A percentile compares a stretch with the other conserved stretches of the same genome.
These are phyloP conservation scores for Rutstroemia sp. DNA, from an alignment of 2,329 filamentous ascomycete species.

Conservation along the genomic window DNA sequence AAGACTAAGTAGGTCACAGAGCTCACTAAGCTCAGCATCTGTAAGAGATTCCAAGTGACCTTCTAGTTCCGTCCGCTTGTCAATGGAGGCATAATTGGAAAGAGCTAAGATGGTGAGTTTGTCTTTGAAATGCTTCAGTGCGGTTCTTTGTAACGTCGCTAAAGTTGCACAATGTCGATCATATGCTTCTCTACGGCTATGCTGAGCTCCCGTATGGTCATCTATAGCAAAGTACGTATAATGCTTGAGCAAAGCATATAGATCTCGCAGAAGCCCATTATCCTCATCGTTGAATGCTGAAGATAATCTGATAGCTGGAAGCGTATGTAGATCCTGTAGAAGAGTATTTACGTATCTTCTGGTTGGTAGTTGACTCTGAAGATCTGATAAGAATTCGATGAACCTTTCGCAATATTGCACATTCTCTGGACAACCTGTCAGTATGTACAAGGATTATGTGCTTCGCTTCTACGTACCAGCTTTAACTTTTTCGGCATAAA, in stretches of 20 bases:
- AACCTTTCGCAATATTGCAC: slow-evolving; percentile 87
- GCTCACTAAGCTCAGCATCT: slow-evolving; percentile 63
- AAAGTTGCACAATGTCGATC: slow-evolving; percentile 71
- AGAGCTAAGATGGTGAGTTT: slow-evolving; percentile 88
- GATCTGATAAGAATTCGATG: slow-evolving; percentile 79
- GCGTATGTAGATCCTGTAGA: slow-evolving; percentile 74
- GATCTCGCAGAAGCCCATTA: slow-evolving; percentile 71
- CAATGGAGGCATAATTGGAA: slow-evolving; percentile 86
- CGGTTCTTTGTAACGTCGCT: slow-evolving; percentile 70
- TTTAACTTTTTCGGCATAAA: slow-evolving; percentile 52
- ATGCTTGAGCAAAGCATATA: slow-evolving; percentile 73
- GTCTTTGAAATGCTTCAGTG: slow-evolving; percentile 76
- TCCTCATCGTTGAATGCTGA: slow-evolving; percentile 68
- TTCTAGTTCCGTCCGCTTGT: slow-evolving; percentile 70
- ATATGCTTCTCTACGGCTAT: slow-evolving; percentile 65
- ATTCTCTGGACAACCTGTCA: slow-evolving; percentile 43
- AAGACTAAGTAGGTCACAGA: slow-evolving; percentile 68
- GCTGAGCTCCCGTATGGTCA: slow-evolving; percentile 76
- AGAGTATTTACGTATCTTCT: slow-evolving; percentile 88
- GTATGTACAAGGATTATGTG: neutral
- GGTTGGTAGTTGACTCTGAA: slow-evolving; percentile 90
- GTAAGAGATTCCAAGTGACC: slow-evolving; percentile 65
- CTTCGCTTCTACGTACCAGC: slow-evolving; percentile 32
- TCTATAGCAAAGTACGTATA: slow-evolving; percentile 87
- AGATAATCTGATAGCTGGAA: slow-evolving; percentile 72